These are phyloP conservation scores for Ophiostoma novo-ulmi DNA, from an alignment of 2,329 filamentous ascomycete species.

Conservation along the genomic window DNA sequence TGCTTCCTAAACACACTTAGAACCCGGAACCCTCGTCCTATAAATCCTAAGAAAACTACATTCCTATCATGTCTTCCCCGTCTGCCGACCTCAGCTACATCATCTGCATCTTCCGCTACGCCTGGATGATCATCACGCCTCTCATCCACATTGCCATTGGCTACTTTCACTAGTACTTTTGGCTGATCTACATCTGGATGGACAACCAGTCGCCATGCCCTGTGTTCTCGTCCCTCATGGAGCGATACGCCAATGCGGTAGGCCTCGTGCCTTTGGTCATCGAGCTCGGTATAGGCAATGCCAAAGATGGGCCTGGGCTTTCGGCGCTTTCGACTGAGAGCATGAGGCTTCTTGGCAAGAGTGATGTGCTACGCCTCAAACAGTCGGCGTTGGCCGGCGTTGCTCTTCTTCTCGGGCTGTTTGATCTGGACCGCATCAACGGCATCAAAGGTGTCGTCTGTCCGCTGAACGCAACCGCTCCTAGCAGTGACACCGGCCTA, in stretches of 20 bases:
- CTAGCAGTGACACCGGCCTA: background rate
- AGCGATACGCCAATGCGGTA: background rate
- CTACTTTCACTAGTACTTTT: constrained; percentile 12
- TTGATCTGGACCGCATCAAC: background rate
- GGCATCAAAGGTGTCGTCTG: background rate
- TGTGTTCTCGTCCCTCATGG: background rate
- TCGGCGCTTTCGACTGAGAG: background rate
- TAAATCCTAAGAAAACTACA: no score
- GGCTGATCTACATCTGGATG: constrained; percentile 1
- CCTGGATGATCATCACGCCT: background rate
- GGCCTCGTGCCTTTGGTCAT: background rate
- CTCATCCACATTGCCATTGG: background rate
- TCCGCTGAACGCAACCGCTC: background rate
- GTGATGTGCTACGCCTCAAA: background rate
- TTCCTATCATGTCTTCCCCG: background rate
- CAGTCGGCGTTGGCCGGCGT: background rate
- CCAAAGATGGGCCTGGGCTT: background rate
- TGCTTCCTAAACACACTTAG: background rate
- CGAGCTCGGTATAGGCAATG: background rate
- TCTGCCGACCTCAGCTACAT: background rate
- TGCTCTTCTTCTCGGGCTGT: background rate
- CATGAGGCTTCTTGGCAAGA: background rate
- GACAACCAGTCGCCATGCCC: background rate
- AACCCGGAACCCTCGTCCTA: background rate
- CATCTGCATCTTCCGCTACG: constrained; percentile 2